These are phyloP conservation scores for Lenzites betulinus DNA, from an alignment of 768 basidiomycete species.

Conservation along the genomic window DNA sequence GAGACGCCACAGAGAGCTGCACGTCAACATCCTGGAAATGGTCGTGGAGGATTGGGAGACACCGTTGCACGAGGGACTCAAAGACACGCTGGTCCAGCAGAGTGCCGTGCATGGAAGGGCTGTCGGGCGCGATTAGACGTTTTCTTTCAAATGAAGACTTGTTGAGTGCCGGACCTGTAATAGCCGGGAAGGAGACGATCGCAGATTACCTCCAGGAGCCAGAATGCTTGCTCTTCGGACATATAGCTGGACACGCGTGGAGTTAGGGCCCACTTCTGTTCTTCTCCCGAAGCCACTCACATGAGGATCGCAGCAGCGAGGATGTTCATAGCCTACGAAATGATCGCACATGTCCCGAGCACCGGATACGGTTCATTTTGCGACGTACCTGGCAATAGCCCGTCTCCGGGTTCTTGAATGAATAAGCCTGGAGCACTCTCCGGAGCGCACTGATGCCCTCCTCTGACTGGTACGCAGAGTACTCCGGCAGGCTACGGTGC, in stretches of 20 bases:
- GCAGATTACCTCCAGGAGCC: conserved; percentile 93
- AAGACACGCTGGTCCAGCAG: conserved; percentile 98
- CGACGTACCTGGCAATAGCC: conserved; percentile 89
- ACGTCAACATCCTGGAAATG: conserved; percentile 92
- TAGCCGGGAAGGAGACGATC: conserved; percentile 96
- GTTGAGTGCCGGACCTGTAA: conserved; percentile 65
- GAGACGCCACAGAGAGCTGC: conserved; percentile 92
- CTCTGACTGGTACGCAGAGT: conserved; percentile 91
- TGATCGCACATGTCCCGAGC: background rate
- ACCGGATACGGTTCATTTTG: too few relatives aligned
- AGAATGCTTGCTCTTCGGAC: conserved; percentile 99
- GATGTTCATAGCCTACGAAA: conserved; percentile 91
- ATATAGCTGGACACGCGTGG: conserved; percentile 71
- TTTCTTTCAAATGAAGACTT: background rate
- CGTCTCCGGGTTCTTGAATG: conserved; percentile 90
- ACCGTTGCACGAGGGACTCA: conserved; percentile 86
- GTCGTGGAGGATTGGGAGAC: conserved; percentile 91
- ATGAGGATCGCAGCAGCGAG: conserved; percentile 93
- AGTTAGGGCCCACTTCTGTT: background rate
- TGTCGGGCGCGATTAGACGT: conserved; percentile 31
- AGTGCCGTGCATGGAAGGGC: conserved; percentile 98
- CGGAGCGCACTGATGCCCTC: conserved; percentile 85
- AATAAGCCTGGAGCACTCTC: conserved; percentile 92
- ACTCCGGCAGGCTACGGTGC: conserved; percentile 94
- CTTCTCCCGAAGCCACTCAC: conserved; percentile 42